Conservation (phyloP, 2,329 filamentous ascomycete genomes). For the Tolypocladium ophioglossoides region DNA sequence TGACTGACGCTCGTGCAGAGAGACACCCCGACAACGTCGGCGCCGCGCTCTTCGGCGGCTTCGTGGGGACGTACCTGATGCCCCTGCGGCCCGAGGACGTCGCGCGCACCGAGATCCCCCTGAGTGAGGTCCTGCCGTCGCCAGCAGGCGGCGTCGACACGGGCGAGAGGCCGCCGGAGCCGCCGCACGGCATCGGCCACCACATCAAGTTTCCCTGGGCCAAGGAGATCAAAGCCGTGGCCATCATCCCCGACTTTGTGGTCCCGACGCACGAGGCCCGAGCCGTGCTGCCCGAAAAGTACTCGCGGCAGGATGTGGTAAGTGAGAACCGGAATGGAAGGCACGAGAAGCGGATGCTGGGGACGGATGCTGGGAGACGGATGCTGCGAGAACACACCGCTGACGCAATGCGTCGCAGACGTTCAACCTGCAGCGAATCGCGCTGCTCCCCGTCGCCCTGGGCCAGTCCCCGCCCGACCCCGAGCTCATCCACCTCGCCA, state of each 20-base stretch:
- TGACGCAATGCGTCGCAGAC: conserved; percentile 29
- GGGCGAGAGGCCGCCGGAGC: conserved; percentile 73
- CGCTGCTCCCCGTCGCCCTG: conserved; percentile 79
- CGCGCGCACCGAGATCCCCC: conserved; percentile 82
- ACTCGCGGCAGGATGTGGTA: conserved; percentile 75
- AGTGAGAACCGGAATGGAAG: conserved; percentile 17
- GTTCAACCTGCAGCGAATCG: conserved; percentile 92
- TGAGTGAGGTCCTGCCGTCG: conserved; percentile 84
- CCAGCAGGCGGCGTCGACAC: conserved; percentile 89
- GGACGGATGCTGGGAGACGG: too few relatives aligned
- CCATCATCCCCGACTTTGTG: conserved; percentile 92
- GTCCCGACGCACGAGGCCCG: conserved; percentile 89
- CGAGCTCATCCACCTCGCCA: conserved; percentile 89
- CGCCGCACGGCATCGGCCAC: conserved; percentile 87
- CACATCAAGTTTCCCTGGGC: conserved; percentile 95
- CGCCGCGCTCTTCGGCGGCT: conserved; percentile 88
- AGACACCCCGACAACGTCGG: conserved; percentile 92
- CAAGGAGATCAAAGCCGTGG: conserved; percentile 89
- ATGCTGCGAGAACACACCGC: not conserved
- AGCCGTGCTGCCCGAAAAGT: conserved; percentile 70
- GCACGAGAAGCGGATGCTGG: too few relatives aligned
- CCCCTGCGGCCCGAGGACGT: conserved; percentile 83
- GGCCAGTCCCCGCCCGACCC: conserved; percentile 85
- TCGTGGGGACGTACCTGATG: conserved; percentile 93
- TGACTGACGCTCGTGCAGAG: conserved; percentile 33